Percentiles rank a stretch among this genome's conserved stretches.
Evolutionary conservation across 208 protist species (phyloP).

Genomic region (Naegleria fowleri): DNA sequence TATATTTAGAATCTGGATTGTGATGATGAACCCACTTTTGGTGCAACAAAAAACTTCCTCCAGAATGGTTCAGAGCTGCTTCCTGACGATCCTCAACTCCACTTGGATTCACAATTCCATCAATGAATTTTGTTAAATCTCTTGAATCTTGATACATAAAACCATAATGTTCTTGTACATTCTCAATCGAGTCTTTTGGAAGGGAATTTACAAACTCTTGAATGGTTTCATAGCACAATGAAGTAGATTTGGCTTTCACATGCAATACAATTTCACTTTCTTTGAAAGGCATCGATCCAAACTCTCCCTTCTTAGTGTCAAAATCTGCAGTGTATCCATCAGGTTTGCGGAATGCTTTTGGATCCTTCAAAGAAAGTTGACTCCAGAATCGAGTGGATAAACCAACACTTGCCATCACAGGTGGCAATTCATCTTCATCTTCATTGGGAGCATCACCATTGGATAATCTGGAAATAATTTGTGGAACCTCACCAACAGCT

Average conservation of each 20-base stretch:
- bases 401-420: neutral
- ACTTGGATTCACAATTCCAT: neutral
- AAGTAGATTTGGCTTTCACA: neutral
- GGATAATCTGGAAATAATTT: neutral
- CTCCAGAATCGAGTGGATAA: neutral
- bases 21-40: neutral
- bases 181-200: neutral
- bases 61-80: neutral
- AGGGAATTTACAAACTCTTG: neutral
- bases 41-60: neutral
- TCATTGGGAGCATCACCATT: neutral
- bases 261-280: neutral
- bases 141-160: neutral
- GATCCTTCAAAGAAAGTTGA: neutral
- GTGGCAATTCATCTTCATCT: neutral
- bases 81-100: neutral
- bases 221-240: neutral
- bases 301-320: neutral
- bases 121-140: constrained; percentile 7
- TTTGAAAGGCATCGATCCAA: neutral
- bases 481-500: neutral
- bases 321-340: neutral
- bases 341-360: neutral
- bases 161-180: neutral
- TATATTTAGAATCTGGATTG: neutral